Conservation (phyloP, 2,329 filamentous ascomycete genomes). For the Kalmusia sp. region DNA sequence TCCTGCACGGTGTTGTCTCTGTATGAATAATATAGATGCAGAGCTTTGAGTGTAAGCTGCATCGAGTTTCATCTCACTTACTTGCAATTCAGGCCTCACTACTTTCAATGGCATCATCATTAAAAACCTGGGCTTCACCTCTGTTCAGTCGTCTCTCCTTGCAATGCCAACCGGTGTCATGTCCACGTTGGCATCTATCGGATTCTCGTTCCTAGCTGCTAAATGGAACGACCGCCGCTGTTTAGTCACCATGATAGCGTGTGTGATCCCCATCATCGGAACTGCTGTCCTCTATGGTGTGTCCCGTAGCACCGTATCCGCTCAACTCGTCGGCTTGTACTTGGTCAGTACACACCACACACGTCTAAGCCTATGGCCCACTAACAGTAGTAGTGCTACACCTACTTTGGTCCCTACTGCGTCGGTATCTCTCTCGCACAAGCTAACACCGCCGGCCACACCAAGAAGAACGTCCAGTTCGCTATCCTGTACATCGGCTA, state of each 20-base stretch:
- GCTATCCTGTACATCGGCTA: conserved; percentile 50
- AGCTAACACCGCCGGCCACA: conserved; percentile 8
- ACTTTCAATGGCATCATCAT: conserved; percentile 9
- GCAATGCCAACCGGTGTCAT: conserved; percentile 6
- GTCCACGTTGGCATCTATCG: background rate
- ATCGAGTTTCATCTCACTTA: conserved; percentile 14
- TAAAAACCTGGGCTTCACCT: conserved; percentile 1
- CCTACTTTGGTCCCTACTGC: conserved; percentile 5
- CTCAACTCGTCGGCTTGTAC: conserved; percentile 1
- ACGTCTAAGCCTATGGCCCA: conserved; percentile 48
- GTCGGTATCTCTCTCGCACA: conserved; percentile 1
- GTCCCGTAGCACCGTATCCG: background rate
- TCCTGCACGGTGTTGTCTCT: conserved; percentile 64
- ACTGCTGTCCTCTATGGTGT: background rate
- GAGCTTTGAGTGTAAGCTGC: too few relatives aligned
- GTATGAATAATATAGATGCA: too few relatives aligned
- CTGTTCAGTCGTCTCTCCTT: background rate
- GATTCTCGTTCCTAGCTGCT: conserved; percentile 1
- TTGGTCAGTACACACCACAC: background rate
- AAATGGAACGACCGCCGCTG: background rate
- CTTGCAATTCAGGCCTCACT: background rate
- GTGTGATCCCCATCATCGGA: background rate
- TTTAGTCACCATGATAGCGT: background rate
- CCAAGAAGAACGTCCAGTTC: conserved; percentile 3
- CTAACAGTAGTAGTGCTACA: conserved; percentile 31